Percentiles rank a stretch among this genome's conserved stretches.
phyloP scores from a whole-genome alignment of 805 yeast genomes.

The Teunomyces stri region DNA sequence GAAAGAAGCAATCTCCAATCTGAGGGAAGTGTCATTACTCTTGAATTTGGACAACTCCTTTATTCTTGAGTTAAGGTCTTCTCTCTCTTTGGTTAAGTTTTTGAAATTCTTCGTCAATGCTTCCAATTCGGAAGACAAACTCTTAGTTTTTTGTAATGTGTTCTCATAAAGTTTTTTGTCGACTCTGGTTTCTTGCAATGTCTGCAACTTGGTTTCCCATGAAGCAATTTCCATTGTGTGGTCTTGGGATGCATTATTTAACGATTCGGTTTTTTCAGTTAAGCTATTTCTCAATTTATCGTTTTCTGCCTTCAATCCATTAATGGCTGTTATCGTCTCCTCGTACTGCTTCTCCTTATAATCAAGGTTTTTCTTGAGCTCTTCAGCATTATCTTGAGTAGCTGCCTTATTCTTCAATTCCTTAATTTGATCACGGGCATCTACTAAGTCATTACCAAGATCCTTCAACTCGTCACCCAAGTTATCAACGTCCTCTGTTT shows the following conservation, averaged over 20 bases:
- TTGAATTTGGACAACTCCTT: conserved; percentile 28
- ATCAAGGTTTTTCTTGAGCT: conserved; percentile 5
- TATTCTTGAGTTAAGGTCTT: conserved; percentile 32
- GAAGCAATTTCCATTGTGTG: neutral
- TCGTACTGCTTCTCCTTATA: conserved; percentile 3
- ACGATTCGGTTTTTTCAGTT: neutral
- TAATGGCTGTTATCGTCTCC: conserved; percentile 4
- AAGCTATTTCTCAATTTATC: conserved; percentile 12
- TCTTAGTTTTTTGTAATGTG: neutral
- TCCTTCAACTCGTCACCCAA: conserved; percentile 73
- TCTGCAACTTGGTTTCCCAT: neutral
- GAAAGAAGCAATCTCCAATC: conserved; percentile 48
- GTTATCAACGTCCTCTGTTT: conserved; percentile 62
- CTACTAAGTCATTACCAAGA: conserved; percentile 78
- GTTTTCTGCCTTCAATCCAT: conserved; percentile 13
- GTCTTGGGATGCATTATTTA: neutral
- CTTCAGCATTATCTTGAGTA: neutral
- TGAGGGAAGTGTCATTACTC: conserved; percentile 43
- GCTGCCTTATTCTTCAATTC: conserved; percentile 13
- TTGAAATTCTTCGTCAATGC: conserved; percentile 20
- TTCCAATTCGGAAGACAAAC: neutral
- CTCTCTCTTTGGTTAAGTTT: conserved; percentile 33
- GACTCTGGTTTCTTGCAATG: neutral
- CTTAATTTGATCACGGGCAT: conserved; percentile 60
- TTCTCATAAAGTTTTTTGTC: neutral